Evolutionary conservation across 2,329 filamentous ascomycete species (phyloP).

Genomic region (Sclerotinia trifoliorum): DNA sequence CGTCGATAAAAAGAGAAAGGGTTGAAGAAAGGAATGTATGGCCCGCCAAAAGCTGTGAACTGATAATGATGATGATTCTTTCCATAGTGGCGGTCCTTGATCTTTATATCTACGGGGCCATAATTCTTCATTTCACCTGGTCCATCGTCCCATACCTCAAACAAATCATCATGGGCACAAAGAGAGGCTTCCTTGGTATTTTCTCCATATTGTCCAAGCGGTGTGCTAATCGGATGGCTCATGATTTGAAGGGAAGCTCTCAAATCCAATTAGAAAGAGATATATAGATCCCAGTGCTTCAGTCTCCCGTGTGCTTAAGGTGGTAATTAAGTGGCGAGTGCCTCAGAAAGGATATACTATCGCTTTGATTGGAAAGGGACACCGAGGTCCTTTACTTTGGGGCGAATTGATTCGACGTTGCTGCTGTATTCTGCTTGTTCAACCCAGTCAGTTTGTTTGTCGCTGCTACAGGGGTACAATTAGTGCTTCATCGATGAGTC

Average conservation of each 20-base stretch:
- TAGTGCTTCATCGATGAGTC: neutral
- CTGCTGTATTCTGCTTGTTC: neutral
- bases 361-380: neutral
- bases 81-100: neutral
- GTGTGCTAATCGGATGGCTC: neutral
- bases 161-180: slow-evolving; percentile 9
- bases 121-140: neutral
- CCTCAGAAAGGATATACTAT: neutral
- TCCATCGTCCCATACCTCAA: slow-evolving; percentile 18
- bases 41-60: slow-evolving; percentile 8
- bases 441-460: slow-evolving; percentile 5
- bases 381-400: neutral
- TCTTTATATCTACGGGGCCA: slow-evolving; percentile 8
- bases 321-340: slow-evolving; percentile 11
- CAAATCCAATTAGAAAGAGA: slow-evolving; percentile 6
- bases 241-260: slow-evolving; percentile 2
- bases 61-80: neutral
- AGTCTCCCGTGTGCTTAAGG: neutral
- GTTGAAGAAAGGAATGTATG: slow-evolving; percentile 16
- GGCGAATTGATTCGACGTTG: slow-evolving; percentile 13
- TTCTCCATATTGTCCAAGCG: slow-evolving; percentile 12
- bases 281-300: neutral
- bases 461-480: neutral
- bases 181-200: slow-evolving; percentile 8
- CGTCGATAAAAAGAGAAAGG: neutral